Conservation (phyloP, 495 filamentous ascomycete species). For the Margaritispora aquatica region DNA sequence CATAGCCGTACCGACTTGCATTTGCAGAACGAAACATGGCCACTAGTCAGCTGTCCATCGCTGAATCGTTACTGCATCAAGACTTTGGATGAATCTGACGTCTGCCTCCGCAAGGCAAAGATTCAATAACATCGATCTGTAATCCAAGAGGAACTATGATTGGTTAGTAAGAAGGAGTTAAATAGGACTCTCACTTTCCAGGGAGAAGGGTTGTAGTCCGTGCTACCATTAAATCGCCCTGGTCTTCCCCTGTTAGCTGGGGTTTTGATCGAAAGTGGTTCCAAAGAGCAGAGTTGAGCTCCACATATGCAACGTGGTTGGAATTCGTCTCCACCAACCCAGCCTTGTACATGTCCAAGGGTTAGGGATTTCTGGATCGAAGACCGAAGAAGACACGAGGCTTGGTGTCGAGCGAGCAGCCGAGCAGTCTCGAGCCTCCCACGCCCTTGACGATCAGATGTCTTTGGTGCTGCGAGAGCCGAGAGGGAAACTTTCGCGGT, state of each 20-base stretch:
- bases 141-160: no score
- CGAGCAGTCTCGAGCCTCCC: conserved; percentile 14
- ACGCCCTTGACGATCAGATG: conserved; percentile 12
- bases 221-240: conserved; percentile 7
- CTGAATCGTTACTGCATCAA: not conserved
- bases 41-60: conserved; percentile 5
- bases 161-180: no score
- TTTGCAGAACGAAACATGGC: conserved; percentile 7
- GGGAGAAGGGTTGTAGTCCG: conserved; percentile 13
- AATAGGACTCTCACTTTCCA: conserved; percentile 9
- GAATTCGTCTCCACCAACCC: not conserved
- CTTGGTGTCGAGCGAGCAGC: no score
- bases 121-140: no score
- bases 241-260: conserved; percentile 2
- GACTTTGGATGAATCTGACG: not conserved
- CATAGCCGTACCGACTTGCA: no score
- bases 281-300: not conserved
- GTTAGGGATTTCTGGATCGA: conserved; percentile 4
- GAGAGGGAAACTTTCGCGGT: not conserved
- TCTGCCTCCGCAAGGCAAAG: no score
- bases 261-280: conserved; percentile 1
- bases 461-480: not conserved
- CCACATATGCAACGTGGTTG: conserved; percentile 12
- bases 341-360: conserved; percentile 7
- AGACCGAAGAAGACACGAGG: conserved; percentile 15